Base-by-base conservation (phyloP, 2,329 filamentous ascomycete species). In the Colletotrichum cuscutae region DNA sequence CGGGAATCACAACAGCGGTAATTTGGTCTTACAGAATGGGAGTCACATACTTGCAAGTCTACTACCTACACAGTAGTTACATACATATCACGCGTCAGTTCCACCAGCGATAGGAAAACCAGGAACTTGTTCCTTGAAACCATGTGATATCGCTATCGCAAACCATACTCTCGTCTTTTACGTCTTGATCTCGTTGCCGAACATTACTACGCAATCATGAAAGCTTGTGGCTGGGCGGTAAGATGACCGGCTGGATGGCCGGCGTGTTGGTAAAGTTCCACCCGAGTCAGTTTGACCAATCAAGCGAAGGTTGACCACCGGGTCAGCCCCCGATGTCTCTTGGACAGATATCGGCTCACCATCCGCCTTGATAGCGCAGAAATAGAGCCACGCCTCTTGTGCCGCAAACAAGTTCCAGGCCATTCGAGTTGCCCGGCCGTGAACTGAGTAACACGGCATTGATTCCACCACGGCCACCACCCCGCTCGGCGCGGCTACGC, bases 401-500 rank as follows among this genome's bases (percentile, higher is more conserved):
- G 9, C 24, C 15, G 2, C 11, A 19, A 49, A 19, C 15, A 49
- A 49, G 37, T 2, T 42, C 8, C 19, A 59, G 37, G 35, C 24
- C 15, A 12, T 30, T 9, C 26, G 8, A 28, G 13, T 12, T 28
- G 11, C 8, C 37, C 6, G 19, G 24, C n/a, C 13, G 12, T 61
- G 13, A 7, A 28, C 5, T 24, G n/a, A 15, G 57, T 12, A 24
- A 19, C 42, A 49, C 19, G 42, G 42, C 19, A 49, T 49, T 24
- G 15, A 42, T 42, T 19, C 37, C 37, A 42, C 15, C 37, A 42
- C 15, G 37, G 37, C 12, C n/a, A 15, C 7, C 12, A 8, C 63
- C 61, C 61, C 54, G 68, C 68, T 32, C 24, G 24, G 22, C 22
- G 54, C 61, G 42, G 62, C 32, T 19, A 59, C 32, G 57, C 32